A percentile compares a stretch with the other conserved stretches of the same genome.
Conservation (phyloP, 805 yeast genomes). For the Cyberlindnera petersonii region DNA sequence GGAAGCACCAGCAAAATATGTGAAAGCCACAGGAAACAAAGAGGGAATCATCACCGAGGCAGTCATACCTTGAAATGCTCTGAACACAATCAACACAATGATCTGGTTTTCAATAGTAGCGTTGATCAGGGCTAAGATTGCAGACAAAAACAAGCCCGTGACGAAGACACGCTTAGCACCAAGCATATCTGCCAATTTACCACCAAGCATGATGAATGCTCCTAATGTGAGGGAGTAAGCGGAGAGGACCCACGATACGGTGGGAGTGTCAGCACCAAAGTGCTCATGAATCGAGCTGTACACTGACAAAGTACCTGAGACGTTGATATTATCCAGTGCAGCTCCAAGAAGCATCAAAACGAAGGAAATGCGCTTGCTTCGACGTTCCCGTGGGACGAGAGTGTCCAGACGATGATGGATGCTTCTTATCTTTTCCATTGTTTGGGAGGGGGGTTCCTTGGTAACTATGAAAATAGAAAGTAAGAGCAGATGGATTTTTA, state of each 20-base stretch:
- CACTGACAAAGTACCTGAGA: slow-evolving; percentile 9
- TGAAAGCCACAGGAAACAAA: slow-evolving; percentile 31
- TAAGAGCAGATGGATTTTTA: too few species aligned
- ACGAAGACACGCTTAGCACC: slow-evolving; percentile 35
- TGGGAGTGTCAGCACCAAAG: slow-evolving; percentile 21
- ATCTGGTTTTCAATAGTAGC: slow-evolving; percentile 33
- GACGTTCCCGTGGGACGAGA: slow-evolving; percentile 4
- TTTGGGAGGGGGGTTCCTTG: background rate
- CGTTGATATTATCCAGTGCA: slow-evolving; percentile 13
- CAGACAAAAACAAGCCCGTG: background rate
- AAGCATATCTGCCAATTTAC: slow-evolving; percentile 39
- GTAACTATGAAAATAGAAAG: too few species aligned
- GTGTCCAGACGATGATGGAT: slow-evolving; percentile 4
- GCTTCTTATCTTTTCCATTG: background rate
- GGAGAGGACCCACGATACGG: slow-evolving; percentile 40
- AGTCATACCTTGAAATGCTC: slow-evolving; percentile 44
- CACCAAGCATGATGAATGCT: slow-evolving; percentile 39
- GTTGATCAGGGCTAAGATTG: slow-evolving; percentile 28
- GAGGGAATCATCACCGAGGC: slow-evolving; percentile 41
- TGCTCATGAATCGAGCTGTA: slow-evolving; percentile 4
- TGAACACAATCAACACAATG: slow-evolving; percentile 36
- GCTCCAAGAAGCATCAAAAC: slow-evolving; percentile 12
- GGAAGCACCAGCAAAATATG: slow-evolving; percentile 27
- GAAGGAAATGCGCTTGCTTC: slow-evolving; percentile 21
- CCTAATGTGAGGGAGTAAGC: slow-evolving; percentile 44